These are phyloP conservation scores for Musa beccarii DNA, from an alignment of 176 grass and related monocot genomes.

Conservation along the genomic window DNA sequence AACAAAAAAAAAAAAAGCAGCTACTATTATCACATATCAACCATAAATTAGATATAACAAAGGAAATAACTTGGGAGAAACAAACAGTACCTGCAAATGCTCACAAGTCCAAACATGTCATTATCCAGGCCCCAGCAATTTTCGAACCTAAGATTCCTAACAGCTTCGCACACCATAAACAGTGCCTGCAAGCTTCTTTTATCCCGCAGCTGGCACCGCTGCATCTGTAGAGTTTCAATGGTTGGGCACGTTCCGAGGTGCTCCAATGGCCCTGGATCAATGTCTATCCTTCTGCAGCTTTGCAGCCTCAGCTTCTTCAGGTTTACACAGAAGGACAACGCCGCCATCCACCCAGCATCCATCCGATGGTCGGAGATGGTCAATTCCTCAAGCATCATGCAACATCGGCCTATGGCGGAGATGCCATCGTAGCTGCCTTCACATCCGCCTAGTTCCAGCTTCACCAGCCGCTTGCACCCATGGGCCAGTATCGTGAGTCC, in stretches of 20 bases:
- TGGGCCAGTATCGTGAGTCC: slow-evolving; percentile 97
- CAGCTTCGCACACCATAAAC: slow-evolving; percentile 76
- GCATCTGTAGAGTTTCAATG: slow-evolving; percentile 70
- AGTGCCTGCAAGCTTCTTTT: slow-evolving; percentile 48
- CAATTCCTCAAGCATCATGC: slow-evolving; percentile 86
- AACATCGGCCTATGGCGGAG: slow-evolving; percentile 74
- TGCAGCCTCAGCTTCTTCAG: slow-evolving; percentile 69
- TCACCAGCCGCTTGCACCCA: slow-evolving; percentile 74
- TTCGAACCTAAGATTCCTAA: slow-evolving; percentile 55
- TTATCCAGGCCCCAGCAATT: slow-evolving; percentile 95
- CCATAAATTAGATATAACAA: not conserved
- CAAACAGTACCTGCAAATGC: slow-evolving; percentile 58
- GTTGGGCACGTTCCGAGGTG: slow-evolving; percentile 80
- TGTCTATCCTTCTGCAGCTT: slow-evolving; percentile 57
- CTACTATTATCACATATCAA: not conserved
- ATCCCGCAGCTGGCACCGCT: slow-evolving; percentile 65
- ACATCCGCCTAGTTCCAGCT: slow-evolving; percentile 67
- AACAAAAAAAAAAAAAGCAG: not conserved
- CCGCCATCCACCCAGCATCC: slow-evolving; percentile 74
- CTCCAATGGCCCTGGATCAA: slow-evolving; percentile 61
- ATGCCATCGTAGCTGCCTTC: slow-evolving; percentile 89
- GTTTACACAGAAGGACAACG: slow-evolving; percentile 75
- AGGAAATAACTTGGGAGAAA: not conserved
- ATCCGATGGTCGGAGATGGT: slow-evolving; percentile 63
- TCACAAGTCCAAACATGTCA: slow-evolving; percentile 55